A percentile compares a stretch with the other conserved stretches of the same genome.
Conservation (phyloP, 2,329 filamentous ascomycete species). For the Xylaria sp. region DNA sequence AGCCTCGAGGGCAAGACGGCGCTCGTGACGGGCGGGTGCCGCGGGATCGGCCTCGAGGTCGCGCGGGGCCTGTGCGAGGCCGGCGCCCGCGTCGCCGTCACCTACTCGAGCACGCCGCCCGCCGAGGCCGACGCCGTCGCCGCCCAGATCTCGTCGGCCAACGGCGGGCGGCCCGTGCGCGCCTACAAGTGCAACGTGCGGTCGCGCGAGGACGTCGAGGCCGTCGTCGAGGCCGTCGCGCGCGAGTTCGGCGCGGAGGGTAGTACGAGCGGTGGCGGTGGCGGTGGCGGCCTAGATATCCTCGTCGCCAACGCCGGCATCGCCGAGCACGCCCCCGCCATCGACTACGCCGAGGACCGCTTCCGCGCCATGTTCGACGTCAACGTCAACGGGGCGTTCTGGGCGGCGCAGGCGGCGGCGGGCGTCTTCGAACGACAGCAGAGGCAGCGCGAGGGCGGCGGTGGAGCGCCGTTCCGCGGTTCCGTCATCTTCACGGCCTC, state of each 20-base stretch:
- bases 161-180: slow-evolving; percentile 31
- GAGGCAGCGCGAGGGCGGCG: slow-evolving; percentile 32
- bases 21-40: slow-evolving; percentile 35
- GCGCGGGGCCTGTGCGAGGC: slow-evolving; percentile 36
- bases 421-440: slow-evolving; percentile 42
- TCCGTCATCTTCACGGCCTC: slow-evolving; percentile 46
- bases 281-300: slow-evolving; percentile 42
- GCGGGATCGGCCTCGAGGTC: slow-evolving; percentile 38
- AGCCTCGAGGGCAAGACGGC: slow-evolving; percentile 34
- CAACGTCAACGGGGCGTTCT: slow-evolving; percentile 47
- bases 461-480: slow-evolving; percentile 32
- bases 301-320: slow-evolving; percentile 48
- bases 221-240: slow-evolving; percentile 38
- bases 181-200: slow-evolving; percentile 44
- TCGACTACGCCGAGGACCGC: slow-evolving; percentile 45
- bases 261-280: no score
- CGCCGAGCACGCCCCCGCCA: slow-evolving; percentile 39
- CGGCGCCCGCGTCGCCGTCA: slow-evolving; percentile 36
- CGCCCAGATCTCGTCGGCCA: slow-evolving; percentile 24
- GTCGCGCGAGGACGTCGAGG: slow-evolving; percentile 34
- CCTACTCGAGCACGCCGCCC: slow-evolving; percentile 36
- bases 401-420: slow-evolving; percentile 46
- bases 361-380: slow-evolving; percentile 44
- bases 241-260: slow-evolving; percentile 44
- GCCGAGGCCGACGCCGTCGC: slow-evolving; percentile 33